Conservation (phyloP, 2,329 filamentous ascomycete genomes). For the Domatiomyces catenatus region DNA sequence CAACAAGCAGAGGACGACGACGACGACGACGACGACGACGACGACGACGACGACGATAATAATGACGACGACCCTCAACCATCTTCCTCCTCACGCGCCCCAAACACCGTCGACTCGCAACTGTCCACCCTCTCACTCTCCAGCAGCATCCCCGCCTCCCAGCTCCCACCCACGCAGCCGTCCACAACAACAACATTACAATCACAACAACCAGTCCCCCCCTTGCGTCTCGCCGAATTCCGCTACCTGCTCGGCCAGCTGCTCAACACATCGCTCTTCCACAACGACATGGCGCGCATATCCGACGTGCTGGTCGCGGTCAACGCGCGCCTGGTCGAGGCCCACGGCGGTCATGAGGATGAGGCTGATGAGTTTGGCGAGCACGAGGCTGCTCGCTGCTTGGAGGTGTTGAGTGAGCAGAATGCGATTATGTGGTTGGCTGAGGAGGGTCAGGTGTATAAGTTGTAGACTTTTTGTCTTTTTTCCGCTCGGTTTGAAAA, state of each 20-base stretch:
- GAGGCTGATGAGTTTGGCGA: slow-evolving; percentile 47
- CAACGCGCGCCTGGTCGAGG: slow-evolving; percentile 46
- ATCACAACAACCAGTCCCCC: slow-evolving; percentile 30
- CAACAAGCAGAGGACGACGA: slow-evolving; percentile 19
- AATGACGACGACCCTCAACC: slow-evolving; percentile 25
- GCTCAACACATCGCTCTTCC: slow-evolving; percentile 68
- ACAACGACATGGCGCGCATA: slow-evolving; percentile 67
- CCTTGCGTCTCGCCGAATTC: slow-evolving; percentile 57
- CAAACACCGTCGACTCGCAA: slow-evolving; percentile 26
- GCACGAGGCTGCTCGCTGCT: slow-evolving; percentile 58
- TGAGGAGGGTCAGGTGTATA: slow-evolving; percentile 15
- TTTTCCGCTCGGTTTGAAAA: neutral
- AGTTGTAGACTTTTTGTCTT: slow-evolving; percentile 6
- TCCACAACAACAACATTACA: slow-evolving; percentile 10
- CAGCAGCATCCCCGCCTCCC: slow-evolving; percentile 66
- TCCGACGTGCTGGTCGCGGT: slow-evolving; percentile 62
- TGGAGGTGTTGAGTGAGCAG: slow-evolving; percentile 62
- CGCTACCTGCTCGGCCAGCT: slow-evolving; percentile 67
- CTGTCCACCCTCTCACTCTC: slow-evolving; percentile 45
- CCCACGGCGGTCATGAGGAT: slow-evolving; percentile 22
- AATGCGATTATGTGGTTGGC: slow-evolving; percentile 72
- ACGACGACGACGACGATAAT: slow-evolving; percentile 37
- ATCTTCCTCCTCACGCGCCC: neutral
- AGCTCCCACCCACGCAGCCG: slow-evolving; percentile 37
- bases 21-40: slow-evolving; percentile 39